A percentile compares a stretch with the other conserved stretches of the same genome.
These are phyloP conservation scores for Nemania sp. DNA, from an alignment of 2,329 filamentous ascomycete species.

Conservation along the genomic window DNA sequence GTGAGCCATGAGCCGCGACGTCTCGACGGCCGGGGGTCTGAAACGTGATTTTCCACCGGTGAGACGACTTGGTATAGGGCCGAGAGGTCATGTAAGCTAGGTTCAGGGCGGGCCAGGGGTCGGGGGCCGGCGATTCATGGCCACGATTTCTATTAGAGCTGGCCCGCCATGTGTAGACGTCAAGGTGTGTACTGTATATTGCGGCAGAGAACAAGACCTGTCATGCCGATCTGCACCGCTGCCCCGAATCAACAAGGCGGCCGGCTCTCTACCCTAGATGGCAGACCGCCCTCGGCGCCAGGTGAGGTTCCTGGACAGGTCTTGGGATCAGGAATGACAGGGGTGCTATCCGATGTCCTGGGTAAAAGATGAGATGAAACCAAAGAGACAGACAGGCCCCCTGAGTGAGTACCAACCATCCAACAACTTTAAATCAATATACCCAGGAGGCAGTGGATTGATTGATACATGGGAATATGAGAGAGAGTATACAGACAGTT, in stretches of 20 bases:
- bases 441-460: background rate
- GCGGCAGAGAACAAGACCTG: constrained; percentile 12
- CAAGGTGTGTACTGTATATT: constrained; percentile 11
- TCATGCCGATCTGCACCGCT: constrained; percentile 1
- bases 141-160: background rate
- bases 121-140: constrained; percentile 8
- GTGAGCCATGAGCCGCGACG: constrained; percentile 22
- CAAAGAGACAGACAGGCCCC: background rate
- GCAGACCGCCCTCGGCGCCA: background rate
- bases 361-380: background rate
- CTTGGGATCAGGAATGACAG: background rate
- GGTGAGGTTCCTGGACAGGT: background rate
- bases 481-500: background rate
- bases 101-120: constrained; percentile 32
- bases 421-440: background rate
- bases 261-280: background rate
- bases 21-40: constrained; percentile 33
- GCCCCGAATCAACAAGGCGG: background rate
- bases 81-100: constrained; percentile 37
- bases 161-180: background rate
- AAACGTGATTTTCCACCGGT: constrained; percentile 36
- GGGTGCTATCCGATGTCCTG: background rate
- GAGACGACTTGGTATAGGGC: constrained; percentile 34
- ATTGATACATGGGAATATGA: background rate
- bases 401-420: background rate